These are phyloP conservation scores for Vitis hybrid DNA, from an alignment of 177 flowering plant genomes.

Conservation along the genomic window DNA sequence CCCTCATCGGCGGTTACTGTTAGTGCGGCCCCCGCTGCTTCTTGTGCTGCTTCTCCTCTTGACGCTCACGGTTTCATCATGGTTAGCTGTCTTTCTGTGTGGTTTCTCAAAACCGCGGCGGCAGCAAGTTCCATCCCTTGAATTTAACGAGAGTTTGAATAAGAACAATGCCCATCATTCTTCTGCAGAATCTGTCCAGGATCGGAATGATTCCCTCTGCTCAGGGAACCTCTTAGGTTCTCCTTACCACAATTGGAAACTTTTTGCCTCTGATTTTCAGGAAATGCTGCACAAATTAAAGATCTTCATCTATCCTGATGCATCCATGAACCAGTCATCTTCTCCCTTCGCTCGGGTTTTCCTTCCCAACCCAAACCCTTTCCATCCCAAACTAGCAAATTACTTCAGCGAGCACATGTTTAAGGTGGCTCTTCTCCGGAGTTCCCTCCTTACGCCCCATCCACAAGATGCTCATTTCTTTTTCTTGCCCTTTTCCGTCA, in stretches of 20 bases:
- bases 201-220: neutral
- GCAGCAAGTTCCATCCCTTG: no score
- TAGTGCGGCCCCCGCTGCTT: no score
- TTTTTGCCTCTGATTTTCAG: slow-evolving; percentile 33
- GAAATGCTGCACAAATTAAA: slow-evolving; percentile 43
- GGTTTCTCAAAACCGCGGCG: no score
- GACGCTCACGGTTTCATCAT: no score
- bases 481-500: slow-evolving; percentile 61
- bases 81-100: no score
- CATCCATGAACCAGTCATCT: slow-evolving; percentile 7
- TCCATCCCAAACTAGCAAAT: slow-evolving; percentile 43
- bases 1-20: no score
- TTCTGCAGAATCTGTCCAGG: neutral
- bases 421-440: slow-evolving; percentile 41
- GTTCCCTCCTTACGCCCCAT: slow-evolving; percentile 31
- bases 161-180: no score
- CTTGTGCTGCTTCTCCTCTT: no score
- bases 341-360: slow-evolving; percentile 32
- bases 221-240: slow-evolving; percentile 5
- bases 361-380: slow-evolving; percentile 42
- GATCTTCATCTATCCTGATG: slow-evolving; percentile 49
- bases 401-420: slow-evolving; percentile 61
- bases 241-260: slow-evolving; percentile 50
- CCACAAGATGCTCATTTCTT: slow-evolving; percentile 48
- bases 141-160: no score